Percentiles rank a stretch among this genome's conserved stretches.
These are phyloP conservation scores for Stagonosporopsis vannaccii DNA, from an alignment of 2,329 filamentous ascomycete genomes.

Conservation along the genomic window DNA sequence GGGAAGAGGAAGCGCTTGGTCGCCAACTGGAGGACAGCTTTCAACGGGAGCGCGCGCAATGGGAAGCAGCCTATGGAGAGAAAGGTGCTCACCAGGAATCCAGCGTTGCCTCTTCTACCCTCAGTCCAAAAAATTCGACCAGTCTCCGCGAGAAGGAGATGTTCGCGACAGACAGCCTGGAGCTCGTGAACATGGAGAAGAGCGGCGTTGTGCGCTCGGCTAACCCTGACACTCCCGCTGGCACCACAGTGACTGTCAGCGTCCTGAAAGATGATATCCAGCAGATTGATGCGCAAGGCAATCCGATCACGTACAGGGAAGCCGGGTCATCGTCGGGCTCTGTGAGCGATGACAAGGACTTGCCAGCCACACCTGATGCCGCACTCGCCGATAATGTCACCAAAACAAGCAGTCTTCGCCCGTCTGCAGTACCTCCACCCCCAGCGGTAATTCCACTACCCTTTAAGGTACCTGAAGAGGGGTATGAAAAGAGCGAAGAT, in stretches of 20 bases:
- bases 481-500: constrained; percentile 53
- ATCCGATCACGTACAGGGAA: constrained; percentile 27
- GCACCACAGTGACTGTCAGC: constrained; percentile 61
- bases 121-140: constrained; percentile 42
- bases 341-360: constrained; percentile 1
- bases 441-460: constrained; percentile 70
- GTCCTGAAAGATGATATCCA: constrained; percentile 60
- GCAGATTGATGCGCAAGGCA: constrained; percentile 42
- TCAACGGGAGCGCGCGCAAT: constrained; percentile 68
- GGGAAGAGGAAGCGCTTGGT: constrained; percentile 74
- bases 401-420: constrained; percentile 30
- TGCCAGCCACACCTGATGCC: constrained; percentile 14
- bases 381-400: constrained; percentile 2
- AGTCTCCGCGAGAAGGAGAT: constrained; percentile 47
- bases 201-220: constrained; percentile 52
- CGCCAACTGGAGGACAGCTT: constrained; percentile 70
- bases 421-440: constrained; percentile 51
- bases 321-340: background rate
- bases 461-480: constrained; percentile 64
- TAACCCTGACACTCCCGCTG: constrained; percentile 43
- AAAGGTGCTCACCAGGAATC: constrained; percentile 60
- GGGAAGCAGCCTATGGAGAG: constrained; percentile 81
- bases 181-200: constrained; percentile 61
- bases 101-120: constrained; percentile 55
- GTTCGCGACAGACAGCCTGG: constrained; percentile 58